These are phyloP conservation scores for Populus tomentosa DNA, from an alignment of 441 rosid genomes.

Conservation along the genomic window DNA sequence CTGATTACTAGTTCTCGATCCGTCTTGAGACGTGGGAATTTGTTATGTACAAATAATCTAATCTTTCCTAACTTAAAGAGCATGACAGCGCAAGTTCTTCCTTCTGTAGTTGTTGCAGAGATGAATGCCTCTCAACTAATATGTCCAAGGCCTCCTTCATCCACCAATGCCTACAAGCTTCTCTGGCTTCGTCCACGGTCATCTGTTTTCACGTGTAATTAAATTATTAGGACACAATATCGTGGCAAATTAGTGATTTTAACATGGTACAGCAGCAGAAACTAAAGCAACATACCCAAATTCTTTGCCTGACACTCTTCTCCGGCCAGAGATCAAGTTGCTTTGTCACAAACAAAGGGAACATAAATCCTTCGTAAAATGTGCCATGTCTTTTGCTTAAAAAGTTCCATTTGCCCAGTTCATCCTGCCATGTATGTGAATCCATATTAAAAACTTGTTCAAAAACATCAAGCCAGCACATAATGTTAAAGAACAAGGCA, in stretches of 20 bases:
- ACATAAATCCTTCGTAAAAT: slow-evolving; percentile 85
- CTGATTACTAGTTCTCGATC: not conserved
- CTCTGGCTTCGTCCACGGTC: slow-evolving; percentile 62
- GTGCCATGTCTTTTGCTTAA: slow-evolving; percentile 84
- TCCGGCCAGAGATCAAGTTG: slow-evolving; percentile 92
- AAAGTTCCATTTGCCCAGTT: slow-evolving; percentile 77
- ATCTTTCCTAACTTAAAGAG: not conserved
- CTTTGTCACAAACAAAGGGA: slow-evolving; percentile 78
- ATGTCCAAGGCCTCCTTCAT: slow-evolving; percentile 90
- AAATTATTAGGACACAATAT: not conserved
- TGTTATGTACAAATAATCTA: slow-evolving; percentile 1
- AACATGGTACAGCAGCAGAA: not conserved
- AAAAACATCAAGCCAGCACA: not conserved
- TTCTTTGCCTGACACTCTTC: slow-evolving; percentile 54
- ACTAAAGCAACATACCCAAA: slow-evolving; percentile 47
- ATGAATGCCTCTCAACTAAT: slow-evolving; percentile 44
- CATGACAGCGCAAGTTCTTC: slow-evolving; percentile 13
- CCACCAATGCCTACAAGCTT: slow-evolving; percentile 89
- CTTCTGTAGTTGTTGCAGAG: slow-evolving; percentile 8
- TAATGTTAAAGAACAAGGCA: too few relatives aligned
- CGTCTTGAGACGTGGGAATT: not conserved
- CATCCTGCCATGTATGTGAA: slow-evolving; percentile 35
- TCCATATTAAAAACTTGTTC: too few relatives aligned
- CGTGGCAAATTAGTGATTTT: not conserved
- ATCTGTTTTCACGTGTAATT: slow-evolving; percentile 30